Evolutionary conservation across 192 early-diverging fungal species (phyloP), one percentile per base, ranked within the genome.

Genomic region (Thoreauomyces humboldtii): DNA sequence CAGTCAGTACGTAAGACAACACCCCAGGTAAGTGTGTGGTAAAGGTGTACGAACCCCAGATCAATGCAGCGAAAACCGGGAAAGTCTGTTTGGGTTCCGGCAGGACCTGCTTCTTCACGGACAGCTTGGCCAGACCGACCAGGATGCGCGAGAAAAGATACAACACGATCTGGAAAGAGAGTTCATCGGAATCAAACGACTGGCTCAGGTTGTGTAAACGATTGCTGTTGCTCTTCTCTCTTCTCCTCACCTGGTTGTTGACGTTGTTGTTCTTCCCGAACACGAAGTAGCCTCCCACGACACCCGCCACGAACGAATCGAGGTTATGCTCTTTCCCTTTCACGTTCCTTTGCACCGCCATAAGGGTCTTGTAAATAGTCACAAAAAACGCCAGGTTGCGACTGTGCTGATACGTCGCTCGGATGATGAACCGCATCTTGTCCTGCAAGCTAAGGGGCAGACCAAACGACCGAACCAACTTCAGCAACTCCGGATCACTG

Each of bases 261-360:
- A 98, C 85, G 73, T 87, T 90, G 67, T 90, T 96, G 70, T 96
- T 93, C 58, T 93, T 88, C 33, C 93, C 92, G 86, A 98, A 98
- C 15, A 98, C 87, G 77, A 89, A 73, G 73, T 94, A 95, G 4
- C 94, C 94, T 9, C 96, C 94, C 29, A 95, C 79, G 37, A 91
- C 67, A 25, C 96, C 96, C 4, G 96, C 93, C 32, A 95, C 48
- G 72, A 98, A 98, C 14, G 93, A 79, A 73, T 98, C 91, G 31
- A 81, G 11, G 37, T 81, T 78, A 51, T 78, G 75, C 72, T 95
- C 88, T 67, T 92, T 92, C 45, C 86, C 88, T 50, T 86, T 80
- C 46, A 94, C 59, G 32, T 81, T 76, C 25, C 86, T 78, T 61
- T 88, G 90, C 32, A 90, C 53, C 50, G 92, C 78, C 86, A 96